A percentile compares a stretch with the other conserved stretches of the same genome.
Evolutionary conservation across 2,329 filamentous ascomycete genomes (phyloP).

Genomic region (Leptographium flavum): DNA sequence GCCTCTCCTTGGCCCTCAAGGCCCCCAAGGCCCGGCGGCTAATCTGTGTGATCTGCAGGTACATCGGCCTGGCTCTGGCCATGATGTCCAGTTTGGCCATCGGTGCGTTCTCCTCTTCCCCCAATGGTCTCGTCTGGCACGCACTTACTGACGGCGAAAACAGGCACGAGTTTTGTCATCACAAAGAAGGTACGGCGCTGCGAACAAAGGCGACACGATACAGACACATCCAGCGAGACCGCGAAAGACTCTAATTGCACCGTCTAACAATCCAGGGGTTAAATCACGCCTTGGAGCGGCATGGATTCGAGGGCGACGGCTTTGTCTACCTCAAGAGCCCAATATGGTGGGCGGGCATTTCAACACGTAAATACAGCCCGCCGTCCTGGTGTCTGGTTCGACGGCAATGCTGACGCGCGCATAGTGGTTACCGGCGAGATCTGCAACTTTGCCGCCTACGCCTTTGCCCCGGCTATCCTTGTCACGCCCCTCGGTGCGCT

Average conservation of each 20-base stretch:
- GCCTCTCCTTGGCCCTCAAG: too few species aligned
- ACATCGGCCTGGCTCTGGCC: conserved; percentile 62
- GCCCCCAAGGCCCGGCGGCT: background rate
- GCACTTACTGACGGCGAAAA: conserved; percentile 7
- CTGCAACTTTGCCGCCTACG: conserved; percentile 96
- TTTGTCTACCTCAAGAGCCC: conserved; percentile 88
- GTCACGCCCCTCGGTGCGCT: conserved; percentile 90
- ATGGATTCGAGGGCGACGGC: conserved; percentile 94
- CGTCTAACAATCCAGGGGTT: conserved; percentile 27
- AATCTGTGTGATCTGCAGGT: conserved; percentile 31
- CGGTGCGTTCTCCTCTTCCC: conserved; percentile 33
- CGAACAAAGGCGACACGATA: background rate
- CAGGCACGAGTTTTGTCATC: conserved; percentile 94
- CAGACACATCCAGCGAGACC: conserved; percentile 1
- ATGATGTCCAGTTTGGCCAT: conserved; percentile 63
- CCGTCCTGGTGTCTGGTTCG: background rate
- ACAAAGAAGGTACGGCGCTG: conserved; percentile 82
- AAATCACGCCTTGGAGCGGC: conserved; percentile 75
- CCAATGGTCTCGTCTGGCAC: background rate
- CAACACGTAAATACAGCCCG: conserved; percentile 50
- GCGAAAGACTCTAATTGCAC: conserved; percentile 2
- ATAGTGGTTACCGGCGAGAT: conserved; percentile 84
- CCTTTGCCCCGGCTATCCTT: conserved; percentile 95
- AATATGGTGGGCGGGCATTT: conserved; percentile 94
- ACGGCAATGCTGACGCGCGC: conserved; percentile 5